Percentiles rank a stretch among this genome's conserved stretches.
Conservation (phyloP, 2,329 filamentous ascomycete species). For the Lachnellula suecica region DNA sequence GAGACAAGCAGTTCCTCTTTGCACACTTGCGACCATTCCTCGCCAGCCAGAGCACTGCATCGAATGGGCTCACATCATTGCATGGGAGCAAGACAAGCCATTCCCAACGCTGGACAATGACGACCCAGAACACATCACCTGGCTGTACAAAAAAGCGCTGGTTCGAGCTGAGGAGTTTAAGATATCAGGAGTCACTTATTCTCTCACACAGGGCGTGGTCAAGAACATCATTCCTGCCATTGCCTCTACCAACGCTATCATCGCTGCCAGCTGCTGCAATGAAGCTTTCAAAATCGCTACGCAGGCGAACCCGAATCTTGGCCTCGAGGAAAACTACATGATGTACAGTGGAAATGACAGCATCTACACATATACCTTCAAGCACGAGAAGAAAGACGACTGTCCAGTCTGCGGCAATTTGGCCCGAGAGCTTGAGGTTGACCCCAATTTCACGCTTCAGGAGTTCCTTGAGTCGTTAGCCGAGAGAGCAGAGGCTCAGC, state of each 20-base stretch:
- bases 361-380: constrained; percentile 97
- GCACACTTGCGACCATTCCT: constrained; percentile 93
- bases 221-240: constrained; percentile 99
- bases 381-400: constrained; percentile 89
- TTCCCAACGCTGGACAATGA: constrained; percentile 90
- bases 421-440: constrained; percentile 71
- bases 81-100: constrained; percentile 85
- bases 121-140: constrained; percentile 95
- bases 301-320: constrained; percentile 75
- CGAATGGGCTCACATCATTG: constrained; percentile 98
- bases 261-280: constrained; percentile 93
- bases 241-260: constrained; percentile 94
- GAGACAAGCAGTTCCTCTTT: constrained; percentile 93
- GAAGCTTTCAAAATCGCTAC: constrained; percentile 95
- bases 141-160: constrained; percentile 86
- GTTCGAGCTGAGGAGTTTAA: constrained; percentile 82
- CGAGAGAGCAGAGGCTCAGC: constrained; percentile 80
- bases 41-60: constrained; percentile 97
- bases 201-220: constrained; percentile 93
- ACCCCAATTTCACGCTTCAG: constrained; percentile 70
- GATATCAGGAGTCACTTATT: constrained; percentile 90
- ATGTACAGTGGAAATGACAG: constrained; percentile 97
- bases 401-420: constrained; percentile 91
- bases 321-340: constrained; percentile 88
- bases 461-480: constrained; percentile 85